Conservation (phyloP, 192 early-diverging fungal genomes). For the Tieghemiomyces parasiticus region DNA sequence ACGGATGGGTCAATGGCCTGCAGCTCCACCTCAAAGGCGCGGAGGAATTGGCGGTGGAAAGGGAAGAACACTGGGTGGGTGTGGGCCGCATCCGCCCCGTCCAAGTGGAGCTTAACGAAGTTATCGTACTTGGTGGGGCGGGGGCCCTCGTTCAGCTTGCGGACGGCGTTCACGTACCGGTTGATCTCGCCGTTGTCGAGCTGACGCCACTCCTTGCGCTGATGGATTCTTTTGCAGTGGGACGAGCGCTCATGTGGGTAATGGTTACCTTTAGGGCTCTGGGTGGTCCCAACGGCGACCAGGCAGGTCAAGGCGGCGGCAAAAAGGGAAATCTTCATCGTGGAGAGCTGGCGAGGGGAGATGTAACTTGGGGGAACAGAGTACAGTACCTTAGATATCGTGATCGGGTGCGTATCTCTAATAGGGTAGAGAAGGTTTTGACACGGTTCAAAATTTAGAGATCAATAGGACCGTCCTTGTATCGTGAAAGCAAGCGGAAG, state of each 20-base stretch:
- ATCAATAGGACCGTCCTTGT: no score
- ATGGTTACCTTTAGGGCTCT: background rate
- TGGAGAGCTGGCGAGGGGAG: no score
- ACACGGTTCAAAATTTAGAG: no score
- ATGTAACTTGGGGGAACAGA: no score
- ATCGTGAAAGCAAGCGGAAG: no score
- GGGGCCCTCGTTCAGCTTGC: background rate
- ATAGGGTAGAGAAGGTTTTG: no score
- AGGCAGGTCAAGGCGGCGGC: background rate
- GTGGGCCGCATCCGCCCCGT: background rate
- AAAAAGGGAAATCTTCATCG: background rate
- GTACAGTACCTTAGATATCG: no score
- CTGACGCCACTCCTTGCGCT: slow-evolving; percentile 7
- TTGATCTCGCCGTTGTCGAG: background rate
- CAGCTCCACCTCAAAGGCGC: slow-evolving; percentile 16
- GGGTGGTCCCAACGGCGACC: background rate
- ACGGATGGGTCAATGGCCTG: slow-evolving; percentile 19
- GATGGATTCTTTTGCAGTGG: background rate
- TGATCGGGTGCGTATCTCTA: no score
- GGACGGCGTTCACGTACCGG: background rate
- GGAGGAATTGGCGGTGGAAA: slow-evolving; percentile 21
- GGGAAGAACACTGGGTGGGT: slow-evolving; percentile 15
- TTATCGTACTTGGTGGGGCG: background rate
- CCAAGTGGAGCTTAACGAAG: background rate
- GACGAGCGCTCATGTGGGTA: background rate